Conservation (phyloP, 768 basidiomycete species). For the Naganishia vaughanmartiniae region DNA sequence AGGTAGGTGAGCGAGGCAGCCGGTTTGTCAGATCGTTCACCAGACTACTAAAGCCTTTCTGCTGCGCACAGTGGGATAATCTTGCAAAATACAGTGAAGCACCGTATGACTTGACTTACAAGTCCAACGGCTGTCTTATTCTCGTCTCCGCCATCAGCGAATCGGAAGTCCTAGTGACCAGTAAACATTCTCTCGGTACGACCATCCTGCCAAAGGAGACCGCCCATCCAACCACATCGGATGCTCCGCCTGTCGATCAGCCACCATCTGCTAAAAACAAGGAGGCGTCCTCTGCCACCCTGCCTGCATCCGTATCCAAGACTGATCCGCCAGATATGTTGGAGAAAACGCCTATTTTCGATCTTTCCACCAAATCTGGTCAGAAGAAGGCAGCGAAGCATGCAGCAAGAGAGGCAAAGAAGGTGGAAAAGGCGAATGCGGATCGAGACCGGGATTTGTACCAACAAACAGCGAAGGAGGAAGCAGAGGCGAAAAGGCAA, state of each 20-base stretch:
- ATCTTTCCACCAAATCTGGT: slow-evolving; percentile 21
- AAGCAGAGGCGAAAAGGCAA: slow-evolving; percentile 51
- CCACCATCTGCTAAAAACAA: background rate
- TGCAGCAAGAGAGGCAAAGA: slow-evolving; percentile 7
- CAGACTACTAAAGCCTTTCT: background rate
- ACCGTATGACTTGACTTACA: slow-evolving; percentile 82
- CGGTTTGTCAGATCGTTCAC: too few relatives aligned
- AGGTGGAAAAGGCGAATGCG: slow-evolving; percentile 17
- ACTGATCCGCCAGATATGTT: background rate
- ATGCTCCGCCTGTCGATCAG: background rate
- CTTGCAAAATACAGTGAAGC: slow-evolving; percentile 67
- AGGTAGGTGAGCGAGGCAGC: slow-evolving; percentile 59
- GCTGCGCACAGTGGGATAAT: slow-evolving; percentile 66
- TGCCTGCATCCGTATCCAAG: background rate
- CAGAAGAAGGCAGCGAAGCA: slow-evolving; percentile 24
- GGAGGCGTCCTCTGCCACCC: too few relatives aligned
- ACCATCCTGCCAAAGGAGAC: background rate
- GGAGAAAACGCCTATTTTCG: background rate
- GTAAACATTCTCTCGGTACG: slow-evolving; percentile 73
- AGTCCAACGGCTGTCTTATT: slow-evolving; percentile 96
- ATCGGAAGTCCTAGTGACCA: slow-evolving; percentile 73
- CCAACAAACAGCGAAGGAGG: slow-evolving; percentile 4
- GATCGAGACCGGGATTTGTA: slow-evolving; percentile 7
- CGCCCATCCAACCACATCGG: background rate
- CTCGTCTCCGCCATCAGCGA: slow-evolving; percentile 83